Base-by-base conservation (phyloP, 2,329 filamentous ascomycete species). In the Colletotrichum lentis region DNA sequence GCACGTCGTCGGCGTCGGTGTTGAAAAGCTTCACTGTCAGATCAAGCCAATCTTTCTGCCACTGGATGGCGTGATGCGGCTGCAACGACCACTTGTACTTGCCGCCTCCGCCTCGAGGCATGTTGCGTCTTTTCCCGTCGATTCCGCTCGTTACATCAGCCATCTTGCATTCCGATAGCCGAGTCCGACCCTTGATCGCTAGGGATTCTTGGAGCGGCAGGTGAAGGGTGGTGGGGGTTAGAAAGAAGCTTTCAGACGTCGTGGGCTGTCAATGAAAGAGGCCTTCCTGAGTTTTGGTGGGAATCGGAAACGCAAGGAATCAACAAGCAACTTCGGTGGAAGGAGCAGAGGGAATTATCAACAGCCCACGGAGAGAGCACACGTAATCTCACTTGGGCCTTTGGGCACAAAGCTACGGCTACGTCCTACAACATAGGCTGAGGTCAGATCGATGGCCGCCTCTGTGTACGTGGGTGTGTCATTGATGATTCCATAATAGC, bases 21-120 rank as follows among this genome's bases (percentile, higher is more conserved):
- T 64, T 64, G 44, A 64, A 64, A 11, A 64, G 37, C 8, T 22
- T 24, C 6, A 44, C 35, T 0, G 61, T 44, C 4, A 58, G 47
- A 5, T 50, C 22, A 1, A 43, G 10, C 61, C 53, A 64, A 3
- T 64, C 53, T 7, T 18, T 37, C 8, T 64, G 61, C 14, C 22
- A 49, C 12, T 64, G 53, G 6, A 50, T 43, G 5, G 22, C 18
- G 6, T 62, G 44, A 2, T 31, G 31, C 4, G 53, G 41, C 3
- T 55, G 52, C 1, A 11, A 2, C 3, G 14, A 7, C 35, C 35
- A 58, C 12, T 35, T 24, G 37, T 58, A 64, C 14, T 22, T 64
- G 1, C 18, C 43, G 3, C 16, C 18, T 22, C 27, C 11, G 2
- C 24, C 31, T 49, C 31, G 44, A 27, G 44, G 12, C 7, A 22